phyloP scores from a whole-genome alignment of 768 basidiomycete species.

The Guyanaporus albipodus region DNA sequence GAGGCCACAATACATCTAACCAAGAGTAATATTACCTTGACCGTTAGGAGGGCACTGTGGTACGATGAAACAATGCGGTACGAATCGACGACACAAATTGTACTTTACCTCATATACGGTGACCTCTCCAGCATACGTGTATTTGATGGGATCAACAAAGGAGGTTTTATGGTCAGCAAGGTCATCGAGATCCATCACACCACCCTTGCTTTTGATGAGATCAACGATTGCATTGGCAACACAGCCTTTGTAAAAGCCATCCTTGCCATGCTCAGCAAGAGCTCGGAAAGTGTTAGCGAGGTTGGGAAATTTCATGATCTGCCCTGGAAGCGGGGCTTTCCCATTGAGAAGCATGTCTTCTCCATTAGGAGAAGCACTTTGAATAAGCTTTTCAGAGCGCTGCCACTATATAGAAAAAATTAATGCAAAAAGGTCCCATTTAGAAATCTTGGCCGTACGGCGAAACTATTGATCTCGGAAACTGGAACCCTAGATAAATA shows the following conservation, averaged over 20 bases:
- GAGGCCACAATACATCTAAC: neutral
- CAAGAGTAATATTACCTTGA: conserved; percentile 55
- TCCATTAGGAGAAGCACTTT: conserved; percentile 80
- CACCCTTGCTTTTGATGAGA: conserved; percentile 79
- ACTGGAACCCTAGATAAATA: conserved; percentile 64
- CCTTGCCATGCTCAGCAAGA: conserved; percentile 76
- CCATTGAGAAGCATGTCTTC: conserved; percentile 85
- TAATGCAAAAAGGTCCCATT: neutral
- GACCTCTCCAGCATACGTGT: conserved; percentile 81
- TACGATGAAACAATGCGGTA: neutral
- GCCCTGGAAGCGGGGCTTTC: conserved; percentile 78
- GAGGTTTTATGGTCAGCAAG: conserved; percentile 76
- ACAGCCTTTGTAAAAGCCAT: conserved; percentile 92
- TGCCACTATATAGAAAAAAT: conserved; percentile 38
- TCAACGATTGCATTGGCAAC: conserved; percentile 88
- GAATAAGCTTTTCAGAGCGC: conserved; percentile 59
- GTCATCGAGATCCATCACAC: conserved; percentile 93
- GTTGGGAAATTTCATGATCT: conserved; percentile 76
- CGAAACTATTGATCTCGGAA: conserved; percentile 70
- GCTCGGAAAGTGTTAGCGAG: conserved; percentile 82
- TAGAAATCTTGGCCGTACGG: conserved; percentile 38
- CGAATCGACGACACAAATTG: neutral
- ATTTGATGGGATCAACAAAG: conserved; percentile 87
- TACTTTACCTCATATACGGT: conserved; percentile 83
- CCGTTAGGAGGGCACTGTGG: conserved; percentile 91